Base-by-base conservation (phyloP, 23 red algal genomes). In the Agarophyton chilense region DNA sequence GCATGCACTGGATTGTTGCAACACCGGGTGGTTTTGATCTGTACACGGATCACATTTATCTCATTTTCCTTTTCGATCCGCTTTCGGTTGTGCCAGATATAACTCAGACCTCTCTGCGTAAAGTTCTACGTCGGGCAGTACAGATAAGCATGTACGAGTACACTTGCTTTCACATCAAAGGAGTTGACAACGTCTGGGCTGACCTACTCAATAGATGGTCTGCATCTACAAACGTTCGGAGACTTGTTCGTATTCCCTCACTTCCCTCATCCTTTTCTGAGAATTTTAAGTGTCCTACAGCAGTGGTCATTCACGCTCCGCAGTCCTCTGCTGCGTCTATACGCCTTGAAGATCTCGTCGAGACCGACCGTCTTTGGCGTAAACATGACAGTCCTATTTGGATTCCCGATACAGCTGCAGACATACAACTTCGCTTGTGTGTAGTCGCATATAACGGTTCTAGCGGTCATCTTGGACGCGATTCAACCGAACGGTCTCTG, bases 11-110 rank as follows among this genome's bases (percentile, higher is more conserved):
- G 67, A 19, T 89, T 18, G 70, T 89, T 34, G 72, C 72, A 14
- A 61, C 41, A 8, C 70, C 53, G 4, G 50, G 55, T 21, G 68
- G 72, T 22, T 78, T 78, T 29, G 54, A 78, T 31, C 50, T 78
- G 11, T 77, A 58, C 40, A 89, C 84, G 52, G 70, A 89, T 29
- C 84, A 77, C 26, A 77, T 62, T 0, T 77, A 89, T 38, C 84
- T 89, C 18, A 77, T 89, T 17, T 89, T 77, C 47, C 46, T 89
- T 9, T 89, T 89, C 84, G 60, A 86, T 33, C 81, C 81, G 6
- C 62, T 86, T 7, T 86, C 81, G 34, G 21, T 86, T 10, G 81
- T 86, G 25, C 81, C 61, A 18, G 81, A 86, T 22, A 33, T 86
- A 70, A 71, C 62, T 11, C 22, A 22, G 5, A 86, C 61, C 0